Conservation (phyloP, 2,329 filamentous ascomycete genomes). For the Grosmannia penicillata region DNA sequence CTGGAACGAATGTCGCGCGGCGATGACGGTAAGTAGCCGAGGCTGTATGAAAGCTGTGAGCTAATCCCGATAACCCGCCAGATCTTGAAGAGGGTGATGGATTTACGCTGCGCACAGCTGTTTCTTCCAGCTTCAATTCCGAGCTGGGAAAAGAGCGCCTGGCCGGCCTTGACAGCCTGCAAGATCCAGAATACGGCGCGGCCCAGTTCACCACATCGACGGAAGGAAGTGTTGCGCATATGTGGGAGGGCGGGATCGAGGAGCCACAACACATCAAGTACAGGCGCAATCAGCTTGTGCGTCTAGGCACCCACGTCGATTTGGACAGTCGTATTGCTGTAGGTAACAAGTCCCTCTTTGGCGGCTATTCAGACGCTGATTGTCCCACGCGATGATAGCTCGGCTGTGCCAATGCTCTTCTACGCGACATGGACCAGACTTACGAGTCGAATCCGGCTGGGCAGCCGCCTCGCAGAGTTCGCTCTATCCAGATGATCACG, state of each 20-base stretch:
- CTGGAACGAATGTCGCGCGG: constrained; percentile 11
- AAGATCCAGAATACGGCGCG: constrained; percentile 34
- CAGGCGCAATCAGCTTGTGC: constrained; percentile 48
- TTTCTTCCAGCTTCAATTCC: constrained; percentile 58
- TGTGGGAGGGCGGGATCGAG: constrained; percentile 18
- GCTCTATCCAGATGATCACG: constrained; percentile 59
- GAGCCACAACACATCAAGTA: constrained; percentile 27
- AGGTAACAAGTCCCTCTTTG: constrained; percentile 10
- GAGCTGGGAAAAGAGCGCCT: constrained; percentile 53
- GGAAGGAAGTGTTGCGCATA: constrained; percentile 5
- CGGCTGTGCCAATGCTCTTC: constrained; percentile 73
- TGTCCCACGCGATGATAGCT: constrained; percentile 28
- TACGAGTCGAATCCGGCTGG: constrained; percentile 45
- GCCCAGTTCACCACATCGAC: constrained; percentile 32
- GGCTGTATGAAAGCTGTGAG: no score
- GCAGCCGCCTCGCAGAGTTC: constrained; percentile 43
- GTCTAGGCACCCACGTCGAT: constrained; percentile 56
- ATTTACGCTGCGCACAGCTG: constrained; percentile 48
- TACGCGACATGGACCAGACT: constrained; percentile 52
- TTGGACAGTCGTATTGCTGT: constrained; percentile 60
- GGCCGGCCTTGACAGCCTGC: constrained; percentile 37
- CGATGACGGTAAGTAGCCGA: neutral
- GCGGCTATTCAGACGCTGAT: neutral
- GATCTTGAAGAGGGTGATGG: neutral
- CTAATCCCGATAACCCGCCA: no score